Base-by-base conservation (phyloP, 1,284 basidiomycete genomes). In the Ceratobasidium sp. region DNA sequence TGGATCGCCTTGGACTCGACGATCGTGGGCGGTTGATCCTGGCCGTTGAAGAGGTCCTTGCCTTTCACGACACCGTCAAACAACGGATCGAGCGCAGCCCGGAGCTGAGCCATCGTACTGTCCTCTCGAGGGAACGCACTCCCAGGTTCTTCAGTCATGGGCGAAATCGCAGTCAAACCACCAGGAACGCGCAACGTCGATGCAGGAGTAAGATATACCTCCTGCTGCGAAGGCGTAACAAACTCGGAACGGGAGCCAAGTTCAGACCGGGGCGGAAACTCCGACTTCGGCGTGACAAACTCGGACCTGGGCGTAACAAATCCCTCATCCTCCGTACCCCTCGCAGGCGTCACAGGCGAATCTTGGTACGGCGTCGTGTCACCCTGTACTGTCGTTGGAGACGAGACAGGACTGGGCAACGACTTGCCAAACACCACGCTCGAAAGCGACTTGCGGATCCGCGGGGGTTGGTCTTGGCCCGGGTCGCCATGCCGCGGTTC, bases 71-170 rank as follows among this genome's bases (percentile, higher is more conserved):
- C 47, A 25, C 47, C 47, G 32, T n/a, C 34, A 15, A 64, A 34
- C 4, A 64, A 31, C 35, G 60, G 60, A 27, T 64, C 60, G 15
- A 64, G 49, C 27, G 47, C 60, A 3, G 60, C 60, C 13, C 60
- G 60, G 1, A 64, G 47, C 34, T 64, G 60, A 17, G 60, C 60
- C 60, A 64, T 64, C 35, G 60, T 64, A 35, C 60, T 52, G 13
- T 13, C 22, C 42, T 64, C 60, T 25, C 3, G 55, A 22, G 27
- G 55, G 54, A 27, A 3, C 43, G 20, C 10, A 20, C 45, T 47
- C 45, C 8, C 10, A 22, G 31, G 56, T 17, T 53, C 29, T 20
- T 64, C 60, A 15, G 42, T 35, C 45, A 47, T 7, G 13, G 4
- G 38, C 13, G 42, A n/a, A n/a, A 47, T 15, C n/a, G 5, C 43